Conservation (phyloP, 768 basidiomycete genomes). For the Harrya chromipes region DNA sequence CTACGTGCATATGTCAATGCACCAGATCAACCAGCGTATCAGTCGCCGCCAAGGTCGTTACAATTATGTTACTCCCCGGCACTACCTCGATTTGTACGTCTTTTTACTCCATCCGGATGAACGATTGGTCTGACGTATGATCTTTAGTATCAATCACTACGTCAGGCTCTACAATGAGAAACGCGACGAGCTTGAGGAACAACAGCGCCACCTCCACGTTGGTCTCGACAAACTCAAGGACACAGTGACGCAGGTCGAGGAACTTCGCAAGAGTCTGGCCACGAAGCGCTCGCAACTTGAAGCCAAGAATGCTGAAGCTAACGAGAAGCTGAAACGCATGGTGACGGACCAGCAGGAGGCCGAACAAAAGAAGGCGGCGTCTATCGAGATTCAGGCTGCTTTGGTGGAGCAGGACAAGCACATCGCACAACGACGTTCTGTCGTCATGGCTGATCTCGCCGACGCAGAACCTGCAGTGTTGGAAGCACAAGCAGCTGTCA, state of each 20-base stretch:
- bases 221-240: conserved; percentile 95
- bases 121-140: conserved; percentile 3
- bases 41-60: conserved; percentile 93
- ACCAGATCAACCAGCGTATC: conserved; percentile 84
- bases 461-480: conserved; percentile 97
- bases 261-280: conserved; percentile 91
- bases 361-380: conserved; percentile 96
- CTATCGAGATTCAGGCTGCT: conserved; percentile 93
- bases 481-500: conserved; percentile 95
- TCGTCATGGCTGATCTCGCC: conserved; percentile 93
- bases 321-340: conserved; percentile 97
- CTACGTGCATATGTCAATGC: conserved; percentile 84
- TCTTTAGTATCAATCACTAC: conserved; percentile 88
- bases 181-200: conserved; percentile 95
- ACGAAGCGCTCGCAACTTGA: conserved; percentile 90
- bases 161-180: conserved; percentile 94
- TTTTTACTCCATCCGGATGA: conserved; percentile 1
- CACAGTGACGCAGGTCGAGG: conserved; percentile 96
- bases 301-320: conserved; percentile 92
- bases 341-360: conserved; percentile 98
- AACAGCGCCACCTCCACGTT: conserved; percentile 97
- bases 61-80: conserved; percentile 95
- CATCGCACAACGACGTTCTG: conserved; percentile 82
- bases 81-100: conserved; percentile 97
- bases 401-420: conserved; percentile 86